Base-by-base conservation (phyloP, 768 basidiomycete species). In the Auricularia sp. region DNA sequence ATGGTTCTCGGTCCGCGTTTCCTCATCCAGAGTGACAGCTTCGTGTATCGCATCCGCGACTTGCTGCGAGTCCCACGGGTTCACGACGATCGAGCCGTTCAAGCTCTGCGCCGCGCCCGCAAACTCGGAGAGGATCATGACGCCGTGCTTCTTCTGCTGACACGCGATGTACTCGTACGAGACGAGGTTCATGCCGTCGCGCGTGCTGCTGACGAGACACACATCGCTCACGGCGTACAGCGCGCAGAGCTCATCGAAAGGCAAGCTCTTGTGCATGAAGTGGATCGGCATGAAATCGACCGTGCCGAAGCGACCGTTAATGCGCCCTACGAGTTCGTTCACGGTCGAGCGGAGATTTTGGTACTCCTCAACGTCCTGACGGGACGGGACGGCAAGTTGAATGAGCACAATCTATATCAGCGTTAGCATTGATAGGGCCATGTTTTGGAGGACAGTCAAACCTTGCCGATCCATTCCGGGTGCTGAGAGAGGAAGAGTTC, bases 261-360 rank as follows among this genome's bases (percentile, higher is more conserved):
- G 77, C 62, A 98, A 79, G 67, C 87, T 89, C 76, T 95, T 95
- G 83, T 98, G 96, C 92, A 98, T 93, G 76, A 97, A 98, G 76
- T 98, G 97, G 66, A 99, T 98, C 5, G 97, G 97, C 93, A 98
- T 97, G 74, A 96, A 98, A 70, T 99, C 97, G 72, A 98, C 94
- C 1, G 97, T 98, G 36, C 97, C 97, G 71, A 99, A 99, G 8
- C 94, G 89, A 7, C 97, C 97, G 73, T 99, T 99, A 77, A 99
- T 98, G 33, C 96, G 86, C 2, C 97, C 97, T 36, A 99, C 97
- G 61, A 99, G 85, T 74, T 99, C 95, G 79, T 98, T 98, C 62
- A 98, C 94, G 1, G 90, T 92, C 18, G 93, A 87, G 16, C 97
- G 86, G 66, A 98, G 77, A 77, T 98, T 98, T 75, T 99, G 97